Evolutionary conservation across 2,329 filamentous ascomycete species (phyloP).

Genomic region (Penicillium sp.): DNA sequence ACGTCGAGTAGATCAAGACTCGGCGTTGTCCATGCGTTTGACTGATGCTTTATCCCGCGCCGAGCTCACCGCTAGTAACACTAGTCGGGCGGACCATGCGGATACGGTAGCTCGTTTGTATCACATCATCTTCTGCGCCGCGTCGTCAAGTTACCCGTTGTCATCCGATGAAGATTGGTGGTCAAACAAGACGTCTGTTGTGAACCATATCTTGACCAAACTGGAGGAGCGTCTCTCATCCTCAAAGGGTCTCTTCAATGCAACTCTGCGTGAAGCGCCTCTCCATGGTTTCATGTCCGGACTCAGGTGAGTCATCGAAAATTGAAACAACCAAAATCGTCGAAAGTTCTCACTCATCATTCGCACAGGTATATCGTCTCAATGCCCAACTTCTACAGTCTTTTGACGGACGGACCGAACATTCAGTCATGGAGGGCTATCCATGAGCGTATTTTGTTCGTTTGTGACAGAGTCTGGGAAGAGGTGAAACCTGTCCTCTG

Average conservation of each 20-base stretch:
- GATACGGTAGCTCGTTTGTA: conserved; percentile 80
- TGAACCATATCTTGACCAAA: conserved; percentile 53
- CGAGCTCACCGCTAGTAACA: conserved; percentile 44
- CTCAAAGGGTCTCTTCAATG: conserved; percentile 60
- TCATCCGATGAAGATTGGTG: conserved; percentile 21
- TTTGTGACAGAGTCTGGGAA: conserved; percentile 67
- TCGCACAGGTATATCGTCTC: conserved; percentile 44
- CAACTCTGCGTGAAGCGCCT: conserved; percentile 60
- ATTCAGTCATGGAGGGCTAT: conserved; percentile 26
- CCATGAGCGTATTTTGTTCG: conserved; percentile 49
- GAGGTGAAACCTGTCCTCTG: conserved; percentile 74
- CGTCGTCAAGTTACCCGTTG: conserved; percentile 31
- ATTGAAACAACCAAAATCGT: too few species aligned
- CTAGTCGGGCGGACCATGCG: conserved; percentile 82
- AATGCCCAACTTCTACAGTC: conserved; percentile 34
- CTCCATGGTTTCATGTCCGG: conserved; percentile 66
- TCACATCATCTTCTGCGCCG: conserved; percentile 60
- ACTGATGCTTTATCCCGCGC: conserved; percentile 30
- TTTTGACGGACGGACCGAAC: conserved; percentile 24
- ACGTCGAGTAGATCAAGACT: conserved; percentile 11
- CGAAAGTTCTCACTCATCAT: background rate
- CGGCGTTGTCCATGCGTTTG: conserved; percentile 22
- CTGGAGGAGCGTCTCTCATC: conserved; percentile 60
- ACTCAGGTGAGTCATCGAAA: conserved; percentile 45
- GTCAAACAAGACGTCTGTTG: conserved; percentile 43